Base-by-base conservation (phyloP, 2,329 filamentous ascomycete genomes). In the Fusarium begoniae region DNA sequence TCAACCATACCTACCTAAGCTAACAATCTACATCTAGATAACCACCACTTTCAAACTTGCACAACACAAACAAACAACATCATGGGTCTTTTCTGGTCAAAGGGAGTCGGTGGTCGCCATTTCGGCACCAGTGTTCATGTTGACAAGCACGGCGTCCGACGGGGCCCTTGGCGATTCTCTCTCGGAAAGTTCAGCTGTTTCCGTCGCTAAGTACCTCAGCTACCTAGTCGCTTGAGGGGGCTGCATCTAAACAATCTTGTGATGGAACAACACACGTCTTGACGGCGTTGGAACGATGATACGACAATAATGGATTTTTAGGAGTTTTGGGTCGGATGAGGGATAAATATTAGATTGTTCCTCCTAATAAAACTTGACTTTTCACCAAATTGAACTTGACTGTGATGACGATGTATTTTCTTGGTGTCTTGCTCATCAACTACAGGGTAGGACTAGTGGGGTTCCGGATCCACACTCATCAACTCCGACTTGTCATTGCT, bases 121-220 rank as follows among this genome's bases (percentile, higher is more conserved):
- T 84, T 88, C 72, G 87, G 87, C 71, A 88, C 87, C 40, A 87
- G 81, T 76, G 80, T 89, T 60, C 81, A 82, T 40, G 85, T 84
- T 26, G 82, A 85, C 77, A 82, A 82, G 17, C 80, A 86, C 70
- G 87, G 87, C 51, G 79, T 88, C 13, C 85, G 82, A 56, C 83
- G 85, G 17, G 87, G 87, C 5, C 85, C 86, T 7, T 88, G 86
- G 85, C 82, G 87, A 48, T 85, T 88, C 77, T 85, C 84, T 56
- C 80, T 87, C 47, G 85, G 86, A 69, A 83, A 81, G 50, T 87
- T 87, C 78, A 86, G 83, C 82, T 89, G 87, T 81, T 89, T 89
- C 83, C 85, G 81, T 63, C 74, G 69, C 51, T 80, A 30, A 47
- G 58, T 13, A 44, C n/a, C 26, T 45, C 4, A 20, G 12, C 8